Evolutionary conservation across 2,329 filamentous ascomycete species (phyloP).

Genomic region (Fusarium anguioides): DNA sequence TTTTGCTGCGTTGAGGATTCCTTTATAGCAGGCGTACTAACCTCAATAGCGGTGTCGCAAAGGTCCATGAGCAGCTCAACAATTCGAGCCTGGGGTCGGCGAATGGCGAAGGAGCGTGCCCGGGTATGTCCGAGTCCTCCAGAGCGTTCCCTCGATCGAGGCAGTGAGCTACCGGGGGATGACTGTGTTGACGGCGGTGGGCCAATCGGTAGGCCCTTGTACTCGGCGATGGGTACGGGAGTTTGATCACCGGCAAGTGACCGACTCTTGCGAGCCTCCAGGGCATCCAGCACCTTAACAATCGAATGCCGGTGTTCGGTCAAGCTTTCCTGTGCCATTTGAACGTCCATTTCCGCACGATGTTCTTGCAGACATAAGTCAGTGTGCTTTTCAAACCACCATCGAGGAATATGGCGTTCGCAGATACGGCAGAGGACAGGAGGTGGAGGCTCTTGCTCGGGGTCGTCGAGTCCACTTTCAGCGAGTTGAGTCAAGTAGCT

Average conservation of each 20-base stretch:
- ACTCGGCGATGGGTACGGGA: slow-evolving; percentile 74
- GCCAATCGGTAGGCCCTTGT: slow-evolving; percentile 88
- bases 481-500: slow-evolving; percentile 92
- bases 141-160: slow-evolving; percentile 78
- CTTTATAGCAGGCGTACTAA: slow-evolving; percentile 93
- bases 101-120: slow-evolving; percentile 88
- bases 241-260: slow-evolving; percentile 66
- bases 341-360: slow-evolving; percentile 96
- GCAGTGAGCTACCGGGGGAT: slow-evolving; percentile 77
- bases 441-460: slow-evolving; percentile 82
- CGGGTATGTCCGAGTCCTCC: slow-evolving; percentile 82
- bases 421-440: slow-evolving; percentile 96
- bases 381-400: slow-evolving; percentile 99
- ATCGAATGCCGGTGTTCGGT: slow-evolving; percentile 94
- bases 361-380: slow-evolving; percentile 97
- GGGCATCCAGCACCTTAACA: slow-evolving; percentile 91
- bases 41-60: slow-evolving; percentile 94
- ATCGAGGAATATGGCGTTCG: slow-evolving; percentile 94
- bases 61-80: slow-evolving; percentile 95
- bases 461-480: slow-evolving; percentile 81
- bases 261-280: slow-evolving; percentile 81
- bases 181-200: slow-evolving; percentile 77
- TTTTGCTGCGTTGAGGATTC: slow-evolving; percentile 73
- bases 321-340: slow-evolving; percentile 91
- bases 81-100: slow-evolving; percentile 89